A percentile compares a stretch with the other conserved stretches of the same genome.
Evolutionary conservation across 352 stramenopile species (phyloP).

Genomic region (Lagenidium giganteum): DNA sequence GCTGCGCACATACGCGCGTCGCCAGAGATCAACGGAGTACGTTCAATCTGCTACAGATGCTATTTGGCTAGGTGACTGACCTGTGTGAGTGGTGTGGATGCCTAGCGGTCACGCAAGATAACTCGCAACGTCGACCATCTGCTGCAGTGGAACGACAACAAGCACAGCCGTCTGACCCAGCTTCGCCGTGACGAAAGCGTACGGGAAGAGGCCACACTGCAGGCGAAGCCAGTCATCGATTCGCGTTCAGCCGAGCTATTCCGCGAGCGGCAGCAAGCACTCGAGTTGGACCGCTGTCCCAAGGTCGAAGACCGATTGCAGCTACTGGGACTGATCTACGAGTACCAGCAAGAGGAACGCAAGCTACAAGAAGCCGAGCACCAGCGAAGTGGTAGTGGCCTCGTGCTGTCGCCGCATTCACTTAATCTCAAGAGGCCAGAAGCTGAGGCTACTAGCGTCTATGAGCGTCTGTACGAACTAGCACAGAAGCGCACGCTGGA

Average conservation of each 20-base stretch:
- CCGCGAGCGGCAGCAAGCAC: conserved; percentile 24
- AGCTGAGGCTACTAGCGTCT: conserved; percentile 16
- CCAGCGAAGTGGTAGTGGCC: conserved; percentile 12
- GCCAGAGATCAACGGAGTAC: conserved; percentile 56
- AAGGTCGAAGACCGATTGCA: conserved; percentile 69
- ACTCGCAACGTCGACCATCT: conserved; percentile 53
- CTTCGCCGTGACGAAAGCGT: conserved; percentile 30
- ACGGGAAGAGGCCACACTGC: conserved; percentile 22
- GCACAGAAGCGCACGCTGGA: conserved; percentile 13
- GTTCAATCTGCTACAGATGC: not conserved
- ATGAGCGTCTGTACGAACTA: conserved; percentile 53
- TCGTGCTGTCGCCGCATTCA: conserved; percentile 48
- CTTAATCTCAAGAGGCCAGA: conserved; percentile 24
- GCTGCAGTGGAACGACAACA: conserved; percentile 54
- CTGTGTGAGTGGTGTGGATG: not conserved
- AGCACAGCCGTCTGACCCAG: conserved; percentile 42
- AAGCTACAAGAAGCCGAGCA: conserved; percentile 12
- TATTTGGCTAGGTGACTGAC: not conserved
- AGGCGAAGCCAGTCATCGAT: conserved; percentile 28
- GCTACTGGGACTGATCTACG: conserved; percentile 61
- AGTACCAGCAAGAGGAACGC: conserved; percentile 60
- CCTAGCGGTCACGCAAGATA: conserved; percentile 55
- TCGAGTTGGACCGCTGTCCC: conserved; percentile 49
- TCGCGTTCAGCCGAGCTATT: conserved; percentile 28
- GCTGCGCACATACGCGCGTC: conserved; percentile 19